phyloP scores from a whole-genome alignment of 176 grass and related monocot species.

The Phragmites australis region DNA sequence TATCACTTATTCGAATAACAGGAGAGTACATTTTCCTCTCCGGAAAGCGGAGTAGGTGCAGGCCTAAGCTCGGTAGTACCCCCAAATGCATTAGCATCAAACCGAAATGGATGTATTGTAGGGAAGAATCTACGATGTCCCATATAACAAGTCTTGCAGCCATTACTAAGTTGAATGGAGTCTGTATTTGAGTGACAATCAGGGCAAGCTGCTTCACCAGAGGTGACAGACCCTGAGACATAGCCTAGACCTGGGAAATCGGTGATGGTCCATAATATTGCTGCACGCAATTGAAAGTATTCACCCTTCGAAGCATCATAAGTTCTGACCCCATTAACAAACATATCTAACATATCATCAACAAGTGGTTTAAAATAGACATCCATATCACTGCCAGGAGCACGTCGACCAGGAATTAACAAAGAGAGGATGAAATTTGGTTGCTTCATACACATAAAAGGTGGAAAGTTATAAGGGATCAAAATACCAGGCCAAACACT shows the following conservation, averaged over 20 bases:
- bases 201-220: not conserved
- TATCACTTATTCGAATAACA: not conserved
- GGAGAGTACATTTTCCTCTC: not conserved
- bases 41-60: not conserved
- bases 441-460: conserved; percentile 2
- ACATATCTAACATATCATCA: no score
- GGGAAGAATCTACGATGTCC: not conserved
- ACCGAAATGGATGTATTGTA: not conserved
- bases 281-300: not conserved
- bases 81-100: not conserved
- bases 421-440: conserved; percentile 12
- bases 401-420: no score
- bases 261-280: not conserved
- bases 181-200: not conserved
- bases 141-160: not conserved
- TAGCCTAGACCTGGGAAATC: not conserved
- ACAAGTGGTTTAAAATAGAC: no score
- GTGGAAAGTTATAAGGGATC: not conserved
- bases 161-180: not conserved
- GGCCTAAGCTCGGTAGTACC: no score
- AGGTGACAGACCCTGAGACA: not conserved
- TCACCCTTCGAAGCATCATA: not conserved
- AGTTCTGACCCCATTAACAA: not conserved
- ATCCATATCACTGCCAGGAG: no score
- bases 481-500: no score